Evolutionary conservation across 441 rosid genomes (phyloP).

Genomic region (Raphanus hybrid): DNA sequence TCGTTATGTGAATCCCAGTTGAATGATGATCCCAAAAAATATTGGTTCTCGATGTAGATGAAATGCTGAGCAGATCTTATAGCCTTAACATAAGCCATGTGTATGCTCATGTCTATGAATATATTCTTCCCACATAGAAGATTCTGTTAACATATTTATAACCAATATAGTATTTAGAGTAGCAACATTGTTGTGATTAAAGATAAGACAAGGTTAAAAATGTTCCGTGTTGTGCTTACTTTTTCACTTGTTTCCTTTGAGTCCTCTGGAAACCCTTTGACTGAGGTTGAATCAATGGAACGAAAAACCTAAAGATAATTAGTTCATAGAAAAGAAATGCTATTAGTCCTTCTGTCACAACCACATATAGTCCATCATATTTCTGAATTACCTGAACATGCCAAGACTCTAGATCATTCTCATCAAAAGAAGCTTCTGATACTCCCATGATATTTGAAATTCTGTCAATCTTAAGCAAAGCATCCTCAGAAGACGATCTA

Average conservation of each 20-base stretch:
- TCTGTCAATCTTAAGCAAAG: slow-evolving; percentile 65
- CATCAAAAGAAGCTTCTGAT: slow-evolving; percentile 47
- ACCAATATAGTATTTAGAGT: not conserved
- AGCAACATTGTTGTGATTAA: too few relatives aligned
- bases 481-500: slow-evolving; percentile 54
- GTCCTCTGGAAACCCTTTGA: not conserved
- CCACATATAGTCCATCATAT: not conserved
- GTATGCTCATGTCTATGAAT: slow-evolving; percentile 72
- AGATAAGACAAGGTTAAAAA: not conserved
- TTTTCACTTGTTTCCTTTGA: not conserved
- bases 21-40: slow-evolving; percentile 78
- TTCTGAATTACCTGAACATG: slow-evolving; percentile 61
- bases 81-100: slow-evolving; percentile 69
- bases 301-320: slow-evolving; percentile 14
- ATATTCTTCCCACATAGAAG: slow-evolving; percentile 70
- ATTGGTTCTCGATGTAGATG: slow-evolving; percentile 74
- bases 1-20: slow-evolving; percentile 64
- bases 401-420: slow-evolving; percentile 65
- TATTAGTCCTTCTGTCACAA: not conserved
- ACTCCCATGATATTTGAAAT: slow-evolving; percentile 33
- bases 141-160: slow-evolving; percentile 51
- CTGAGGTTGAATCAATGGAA: slow-evolving; percentile 9
- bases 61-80: slow-evolving; percentile 74
- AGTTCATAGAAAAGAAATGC: not conserved
- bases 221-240: slow-evolving; percentile 43